A percentile compares a stretch with the other conserved stretches of the same genome.
These are phyloP conservation scores for Fusarium protoensiforme DNA, from an alignment of 2,329 filamentous ascomycete species.

Conservation along the genomic window DNA sequence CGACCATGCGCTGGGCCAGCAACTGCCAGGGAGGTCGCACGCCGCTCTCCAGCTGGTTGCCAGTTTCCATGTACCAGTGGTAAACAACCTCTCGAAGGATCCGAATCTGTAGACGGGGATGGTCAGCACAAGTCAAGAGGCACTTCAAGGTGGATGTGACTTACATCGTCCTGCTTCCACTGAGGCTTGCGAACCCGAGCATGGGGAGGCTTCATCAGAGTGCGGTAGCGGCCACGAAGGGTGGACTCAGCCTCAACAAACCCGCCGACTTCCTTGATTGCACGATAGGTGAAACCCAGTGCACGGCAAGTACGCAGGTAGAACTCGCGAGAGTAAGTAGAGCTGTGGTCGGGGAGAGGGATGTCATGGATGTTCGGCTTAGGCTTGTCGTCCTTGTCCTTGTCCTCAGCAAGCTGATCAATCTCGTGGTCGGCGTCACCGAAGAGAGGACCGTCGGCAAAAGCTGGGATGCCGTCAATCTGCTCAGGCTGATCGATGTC, in stretches of 20 bases:
- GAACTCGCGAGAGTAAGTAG: not conserved
- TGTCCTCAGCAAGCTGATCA: not conserved
- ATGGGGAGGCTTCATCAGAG: constrained; percentile 71
- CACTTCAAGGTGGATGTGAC: constrained; percentile 45
- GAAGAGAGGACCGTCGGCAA: not conserved
- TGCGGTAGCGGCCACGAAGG: constrained; percentile 74
- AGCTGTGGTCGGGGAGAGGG: not conserved
- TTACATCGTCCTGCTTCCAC: constrained; percentile 73
- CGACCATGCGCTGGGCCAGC: constrained; percentile 64
- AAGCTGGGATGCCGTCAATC: not conserved
- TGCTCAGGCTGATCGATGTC: not conserved
- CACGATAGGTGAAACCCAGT: not conserved
- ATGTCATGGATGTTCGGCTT: not conserved
- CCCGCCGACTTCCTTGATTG: constrained; percentile 52
- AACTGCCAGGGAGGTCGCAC: constrained; percentile 63
- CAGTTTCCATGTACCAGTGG: not conserved
- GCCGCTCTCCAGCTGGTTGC: not conserved
- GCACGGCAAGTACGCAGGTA: not conserved
- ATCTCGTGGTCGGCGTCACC: not conserved
- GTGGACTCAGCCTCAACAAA: constrained; percentile 78
- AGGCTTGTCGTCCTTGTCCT: not conserved
- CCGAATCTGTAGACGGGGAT: not conserved
- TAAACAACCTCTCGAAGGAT: not conserved
- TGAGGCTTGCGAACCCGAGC: constrained; percentile 73
- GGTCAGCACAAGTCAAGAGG: not conserved